phyloP scores from a whole-genome alignment of 2,329 filamentous ascomycete genomes.

The Mycosphaerella sp. region DNA sequence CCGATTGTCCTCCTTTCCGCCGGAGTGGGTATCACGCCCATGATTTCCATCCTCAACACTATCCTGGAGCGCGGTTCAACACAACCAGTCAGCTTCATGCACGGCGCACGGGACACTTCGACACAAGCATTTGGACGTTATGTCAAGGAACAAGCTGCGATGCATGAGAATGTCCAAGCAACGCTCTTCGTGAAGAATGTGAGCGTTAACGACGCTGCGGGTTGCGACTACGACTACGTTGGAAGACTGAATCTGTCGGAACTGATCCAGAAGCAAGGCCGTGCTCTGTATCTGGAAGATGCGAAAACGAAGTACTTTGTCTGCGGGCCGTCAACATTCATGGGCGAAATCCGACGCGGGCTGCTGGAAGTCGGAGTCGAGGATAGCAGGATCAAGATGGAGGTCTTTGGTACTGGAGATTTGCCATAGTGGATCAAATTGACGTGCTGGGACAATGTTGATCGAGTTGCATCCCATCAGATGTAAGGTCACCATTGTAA shows the following conservation, averaged over 20 bases:
- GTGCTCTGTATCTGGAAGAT: constrained; percentile 52
- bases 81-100: constrained; percentile 56
- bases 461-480: too few relatives aligned
- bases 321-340: constrained; percentile 65
- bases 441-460: too few relatives aligned
- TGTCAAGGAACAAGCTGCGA: constrained; percentile 40
- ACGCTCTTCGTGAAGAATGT: constrained; percentile 55
- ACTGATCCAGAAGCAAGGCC: constrained; percentile 44
- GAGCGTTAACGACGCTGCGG: constrained; percentile 41
- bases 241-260: constrained; percentile 48
- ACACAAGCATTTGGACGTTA: constrained; percentile 52
- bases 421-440: too few relatives aligned
- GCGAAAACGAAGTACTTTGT: constrained; percentile 58
- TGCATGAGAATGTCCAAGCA: constrained; percentile 45
- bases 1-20: constrained; percentile 62
- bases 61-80: constrained; percentile 35
- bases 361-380: constrained; percentile 53
- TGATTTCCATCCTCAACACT: constrained; percentile 59
- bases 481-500: too few relatives aligned
- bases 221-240: constrained; percentile 53
- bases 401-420: constrained; percentile 23
- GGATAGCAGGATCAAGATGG: constrained; percentile 19
- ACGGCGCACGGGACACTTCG: constrained; percentile 49
- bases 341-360: constrained; percentile 52
- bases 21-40: constrained; percentile 62